These are phyloP conservation scores for Alternaria brassicicola DNA, from an alignment of 2,329 filamentous ascomycete genomes.

Conservation along the genomic window DNA sequence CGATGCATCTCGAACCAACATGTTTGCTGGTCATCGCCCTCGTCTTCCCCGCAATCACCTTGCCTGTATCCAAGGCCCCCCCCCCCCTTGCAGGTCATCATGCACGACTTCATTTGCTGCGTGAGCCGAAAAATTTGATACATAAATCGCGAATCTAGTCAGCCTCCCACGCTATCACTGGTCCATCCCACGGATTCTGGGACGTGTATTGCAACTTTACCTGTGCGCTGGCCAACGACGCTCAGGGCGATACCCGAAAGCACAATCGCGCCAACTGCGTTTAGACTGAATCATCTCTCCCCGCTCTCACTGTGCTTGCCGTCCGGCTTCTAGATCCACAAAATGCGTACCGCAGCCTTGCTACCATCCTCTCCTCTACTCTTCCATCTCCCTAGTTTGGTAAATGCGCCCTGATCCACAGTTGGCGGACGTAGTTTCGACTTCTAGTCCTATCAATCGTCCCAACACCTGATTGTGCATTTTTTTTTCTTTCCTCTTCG, in stretches of 20 bases:
- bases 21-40: conserved; percentile 26
- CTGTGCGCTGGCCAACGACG: conserved; percentile 41
- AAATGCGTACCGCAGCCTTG: conserved; percentile 34
- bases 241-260: conserved; percentile 32
- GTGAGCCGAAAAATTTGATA: conserved; percentile 38
- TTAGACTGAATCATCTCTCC: conserved; percentile 45
- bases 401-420: conserved; percentile 32
- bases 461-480: conserved; percentile 20
- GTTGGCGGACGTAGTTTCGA: conserved; percentile 27
- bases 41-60: conserved; percentile 49
- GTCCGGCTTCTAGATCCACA: conserved; percentile 34
- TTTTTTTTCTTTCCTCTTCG: conserved; percentile 15
- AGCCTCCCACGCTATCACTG: conserved; percentile 39
- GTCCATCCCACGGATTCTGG: conserved; percentile 22
- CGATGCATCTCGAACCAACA: conserved; percentile 18
- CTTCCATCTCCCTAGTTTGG: conserved; percentile 25
- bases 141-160: conserved; percentile 30
- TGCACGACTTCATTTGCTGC: conserved; percentile 45
- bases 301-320: conserved; percentile 33
- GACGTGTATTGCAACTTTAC: conserved; percentile 35
- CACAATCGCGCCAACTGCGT: conserved; percentile 43
- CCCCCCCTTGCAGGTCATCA: conserved; percentile 51
- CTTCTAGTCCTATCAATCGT: conserved; percentile 19
- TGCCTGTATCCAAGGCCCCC: conserved; percentile 32
- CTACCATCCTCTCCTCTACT: conserved; percentile 22